Percentiles rank a stretch among this genome's conserved stretches.
These are phyloP conservation scores for Auriscalpium orientale DNA, from an alignment of 768 basidiomycete species.

Conservation along the genomic window DNA sequence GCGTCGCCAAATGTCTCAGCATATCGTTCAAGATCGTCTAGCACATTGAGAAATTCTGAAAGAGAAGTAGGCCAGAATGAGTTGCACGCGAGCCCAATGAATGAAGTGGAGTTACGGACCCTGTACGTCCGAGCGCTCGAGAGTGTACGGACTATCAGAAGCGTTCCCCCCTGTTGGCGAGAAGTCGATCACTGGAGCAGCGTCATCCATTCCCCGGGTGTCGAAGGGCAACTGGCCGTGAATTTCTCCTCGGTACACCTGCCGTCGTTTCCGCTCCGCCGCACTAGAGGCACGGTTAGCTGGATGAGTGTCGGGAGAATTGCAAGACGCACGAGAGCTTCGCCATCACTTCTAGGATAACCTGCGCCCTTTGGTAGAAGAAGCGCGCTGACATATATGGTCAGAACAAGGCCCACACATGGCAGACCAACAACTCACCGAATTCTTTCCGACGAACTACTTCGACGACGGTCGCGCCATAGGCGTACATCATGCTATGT, in stretches of 20 bases:
- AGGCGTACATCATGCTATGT: slow-evolving; percentile 86
- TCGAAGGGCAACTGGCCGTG: slow-evolving; percentile 86
- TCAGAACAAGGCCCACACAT: not conserved
- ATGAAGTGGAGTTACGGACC: slow-evolving; percentile 35
- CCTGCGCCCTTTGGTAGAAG: slow-evolving; percentile 74
- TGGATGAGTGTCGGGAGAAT: not conserved
- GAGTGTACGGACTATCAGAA: slow-evolving; percentile 40
- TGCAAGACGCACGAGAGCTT: slow-evolving; percentile 65
- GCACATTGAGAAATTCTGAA: slow-evolving; percentile 49
- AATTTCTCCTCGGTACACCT: slow-evolving; percentile 78
- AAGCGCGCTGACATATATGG: slow-evolving; percentile 46
- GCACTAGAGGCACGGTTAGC: slow-evolving; percentile 34
- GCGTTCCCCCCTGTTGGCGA: slow-evolving; percentile 61
- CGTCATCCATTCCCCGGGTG: slow-evolving; percentile 70
- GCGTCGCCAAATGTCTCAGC: slow-evolving; percentile 37
- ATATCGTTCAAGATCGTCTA: slow-evolving; percentile 60
- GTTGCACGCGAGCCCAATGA: not conserved
- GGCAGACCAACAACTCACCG: slow-evolving; percentile 36
- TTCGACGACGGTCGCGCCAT: slow-evolving; percentile 86
- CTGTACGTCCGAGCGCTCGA: slow-evolving; percentile 66
- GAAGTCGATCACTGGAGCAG: slow-evolving; percentile 74
- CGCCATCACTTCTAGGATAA: slow-evolving; percentile 80
- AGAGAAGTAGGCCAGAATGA: not conserved
- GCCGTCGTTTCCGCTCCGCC: slow-evolving; percentile 74
- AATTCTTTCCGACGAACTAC: slow-evolving; percentile 89